Percentiles rank a stretch among this genome's conserved stretches.
These are phyloP conservation scores for Globisporangium parvum DNA, from an alignment of 352 stramenopile genomes.

Conservation along the genomic window DNA sequence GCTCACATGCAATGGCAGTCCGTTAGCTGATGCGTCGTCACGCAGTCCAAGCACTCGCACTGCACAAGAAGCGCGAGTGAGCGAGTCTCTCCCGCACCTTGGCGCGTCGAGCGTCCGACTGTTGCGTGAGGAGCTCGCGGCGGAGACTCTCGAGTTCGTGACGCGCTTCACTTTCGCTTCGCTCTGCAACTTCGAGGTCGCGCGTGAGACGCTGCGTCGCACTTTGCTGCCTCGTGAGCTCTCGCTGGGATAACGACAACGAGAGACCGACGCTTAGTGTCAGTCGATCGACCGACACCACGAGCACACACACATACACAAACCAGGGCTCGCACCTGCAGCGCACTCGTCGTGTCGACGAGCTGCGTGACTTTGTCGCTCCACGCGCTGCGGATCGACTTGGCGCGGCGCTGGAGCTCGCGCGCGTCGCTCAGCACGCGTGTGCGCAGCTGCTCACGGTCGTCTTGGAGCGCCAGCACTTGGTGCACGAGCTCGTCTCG, in stretches of 20 bases:
- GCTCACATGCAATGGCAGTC: background rate
- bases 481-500: slow-evolving; percentile 39
- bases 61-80: background rate
- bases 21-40: background rate
- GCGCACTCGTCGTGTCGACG: slow-evolving; percentile 27
- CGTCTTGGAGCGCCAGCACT: slow-evolving; percentile 25
- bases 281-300: too few relatives aligned
- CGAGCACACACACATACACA: background rate
- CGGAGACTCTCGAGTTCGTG: slow-evolving; percentile 34
- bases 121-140: slow-evolving; percentile 27
- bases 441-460: slow-evolving; percentile 36
- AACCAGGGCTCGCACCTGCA: slow-evolving; percentile 15
- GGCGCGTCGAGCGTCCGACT: slow-evolving; percentile 20
- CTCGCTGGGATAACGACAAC: slow-evolving; percentile 11
- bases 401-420: slow-evolving; percentile 32
- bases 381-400: slow-evolving; percentile 39
- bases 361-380: slow-evolving; percentile 34
- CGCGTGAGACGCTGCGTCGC: slow-evolving; percentile 12
- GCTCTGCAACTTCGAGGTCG: slow-evolving; percentile 24
- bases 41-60: background rate
- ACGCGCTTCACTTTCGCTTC: slow-evolving; percentile 19
- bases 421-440: slow-evolving; percentile 37
- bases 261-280: too few relatives aligned
- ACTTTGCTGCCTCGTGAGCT: slow-evolving; percentile 13
- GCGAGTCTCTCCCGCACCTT: slow-evolving; percentile 9